Evolutionary conservation across 805 yeast genomes (phyloP).

Genomic region (Lipomyces lipofer): DNA sequence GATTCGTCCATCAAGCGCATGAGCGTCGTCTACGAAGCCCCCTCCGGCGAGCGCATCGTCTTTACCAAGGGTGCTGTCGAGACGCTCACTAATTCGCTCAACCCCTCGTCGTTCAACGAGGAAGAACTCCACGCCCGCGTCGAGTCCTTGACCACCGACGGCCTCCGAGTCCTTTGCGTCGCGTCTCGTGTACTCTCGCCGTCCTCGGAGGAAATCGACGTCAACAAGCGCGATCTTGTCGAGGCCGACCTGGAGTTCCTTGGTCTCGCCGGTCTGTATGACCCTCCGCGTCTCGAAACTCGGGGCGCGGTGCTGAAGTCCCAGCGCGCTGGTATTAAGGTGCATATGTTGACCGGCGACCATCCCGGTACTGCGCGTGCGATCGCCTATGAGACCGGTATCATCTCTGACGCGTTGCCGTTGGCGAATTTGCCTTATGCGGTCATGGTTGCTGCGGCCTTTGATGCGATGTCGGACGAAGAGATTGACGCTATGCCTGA

Average conservation of each 20-base stretch:
- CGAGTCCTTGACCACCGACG: constrained; percentile 60
- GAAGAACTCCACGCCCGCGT: constrained; percentile 53
- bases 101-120: constrained; percentile 42
- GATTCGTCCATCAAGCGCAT: constrained; percentile 73
- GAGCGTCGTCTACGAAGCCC: constrained; percentile 55
- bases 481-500: constrained; percentile 65
- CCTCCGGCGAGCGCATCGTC: constrained; percentile 33
- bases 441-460: constrained; percentile 72
- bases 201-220: constrained; percentile 18
- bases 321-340: constrained; percentile 75
- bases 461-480: constrained; percentile 61
- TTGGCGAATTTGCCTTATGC: constrained; percentile 46
- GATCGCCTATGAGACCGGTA: constrained; percentile 80
- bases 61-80: constrained; percentile 79
- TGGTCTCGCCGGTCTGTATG: constrained; percentile 76
- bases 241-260: constrained; percentile 58
- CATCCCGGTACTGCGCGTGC: constrained; percentile 78
- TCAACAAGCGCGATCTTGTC: constrained; percentile 45
- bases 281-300: constrained; percentile 80
- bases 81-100: constrained; percentile 52
- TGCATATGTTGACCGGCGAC: constrained; percentile 82
- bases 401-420: constrained; percentile 55
- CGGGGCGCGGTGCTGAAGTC: constrained; percentile 63
- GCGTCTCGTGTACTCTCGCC: constrained; percentile 45
- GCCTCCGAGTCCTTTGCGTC: constrained; percentile 75